These are phyloP conservation scores for Epichloe coenophiala DNA, from an alignment of 2,329 filamentous ascomycete genomes.

Conservation along the genomic window DNA sequence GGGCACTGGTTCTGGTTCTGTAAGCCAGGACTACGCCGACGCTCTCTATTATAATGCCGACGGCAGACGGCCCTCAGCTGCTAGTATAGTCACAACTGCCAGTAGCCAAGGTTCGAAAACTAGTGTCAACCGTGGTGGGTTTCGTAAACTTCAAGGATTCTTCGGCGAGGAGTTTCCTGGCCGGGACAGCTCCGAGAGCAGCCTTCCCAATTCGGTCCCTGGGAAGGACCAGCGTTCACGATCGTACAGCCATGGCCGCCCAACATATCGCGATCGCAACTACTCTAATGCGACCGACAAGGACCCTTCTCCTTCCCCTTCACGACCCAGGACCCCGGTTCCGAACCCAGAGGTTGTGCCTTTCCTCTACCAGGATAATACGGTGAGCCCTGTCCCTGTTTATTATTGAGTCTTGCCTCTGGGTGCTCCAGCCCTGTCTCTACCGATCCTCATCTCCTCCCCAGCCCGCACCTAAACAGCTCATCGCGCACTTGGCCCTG, in stretches of 20 bases:
- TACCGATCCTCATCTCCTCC: constrained; percentile 1
- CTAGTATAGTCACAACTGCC: constrained; percentile 64
- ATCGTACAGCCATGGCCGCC: constrained; percentile 46
- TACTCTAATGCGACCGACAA: constrained; percentile 66
- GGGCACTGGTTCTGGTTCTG: constrained; percentile 4
- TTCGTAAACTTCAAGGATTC: constrained; percentile 79
- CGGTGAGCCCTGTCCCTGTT: constrained; percentile 37
- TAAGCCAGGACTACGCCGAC: constrained; percentile 45
- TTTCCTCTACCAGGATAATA: constrained; percentile 79
- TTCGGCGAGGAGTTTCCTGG: constrained; percentile 81
- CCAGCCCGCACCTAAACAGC: neutral
- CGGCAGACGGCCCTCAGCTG: constrained; percentile 72
- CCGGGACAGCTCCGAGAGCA: constrained; percentile 61
- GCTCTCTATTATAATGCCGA: constrained; percentile 46
- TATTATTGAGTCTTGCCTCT: constrained; percentile 2
- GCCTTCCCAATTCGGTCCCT: constrained; percentile 35
- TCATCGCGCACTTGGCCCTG: neutral
- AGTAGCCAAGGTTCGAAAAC: constrained; percentile 75
- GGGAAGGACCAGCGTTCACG: constrained; percentile 49
- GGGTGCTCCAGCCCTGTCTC: neutral
- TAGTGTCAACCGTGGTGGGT: constrained; percentile 54
- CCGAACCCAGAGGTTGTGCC: constrained; percentile 89
- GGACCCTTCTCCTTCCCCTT: constrained; percentile 62
- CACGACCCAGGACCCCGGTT: constrained; percentile 70
- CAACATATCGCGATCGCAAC: constrained; percentile 57